Conservation (phyloP, 441 rosid genomes). For the Gossypium gossypioides region DNA sequence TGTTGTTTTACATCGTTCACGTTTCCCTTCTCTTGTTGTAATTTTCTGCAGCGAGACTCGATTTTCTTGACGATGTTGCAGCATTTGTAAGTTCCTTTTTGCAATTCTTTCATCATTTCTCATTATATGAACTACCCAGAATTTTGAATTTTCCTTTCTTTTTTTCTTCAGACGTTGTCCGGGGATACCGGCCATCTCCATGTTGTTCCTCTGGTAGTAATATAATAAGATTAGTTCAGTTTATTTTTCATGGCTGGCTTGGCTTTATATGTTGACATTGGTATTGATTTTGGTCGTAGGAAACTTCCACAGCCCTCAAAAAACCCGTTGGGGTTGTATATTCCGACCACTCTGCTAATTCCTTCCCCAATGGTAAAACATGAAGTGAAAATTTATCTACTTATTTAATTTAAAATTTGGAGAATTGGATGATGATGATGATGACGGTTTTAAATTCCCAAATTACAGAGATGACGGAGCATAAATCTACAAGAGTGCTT, state of each 20-base stretch:
- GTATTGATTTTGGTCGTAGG: constrained; percentile 23
- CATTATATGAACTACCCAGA: background rate
- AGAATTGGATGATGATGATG: background rate
- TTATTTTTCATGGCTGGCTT: background rate
- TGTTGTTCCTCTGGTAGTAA: constrained; percentile 39
- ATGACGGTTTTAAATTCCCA: constrained; percentile 16
- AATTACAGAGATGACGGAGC: constrained; percentile 28
- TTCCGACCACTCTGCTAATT: constrained; percentile 24
- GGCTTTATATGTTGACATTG: background rate
- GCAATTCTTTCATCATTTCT: background rate
- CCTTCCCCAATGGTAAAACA: background rate
- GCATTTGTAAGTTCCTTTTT: constrained; percentile 33
- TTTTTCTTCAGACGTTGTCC: constrained; percentile 30
- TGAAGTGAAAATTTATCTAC: background rate
- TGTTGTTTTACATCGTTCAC: background rate
- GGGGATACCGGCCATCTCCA: constrained; percentile 38
- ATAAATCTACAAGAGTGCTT: constrained; percentile 43
- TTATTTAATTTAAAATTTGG: background rate
- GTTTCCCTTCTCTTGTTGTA: background rate
- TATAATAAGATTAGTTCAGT: background rate
- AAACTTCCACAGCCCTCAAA: constrained; percentile 30
- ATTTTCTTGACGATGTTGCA: constrained; percentile 42
- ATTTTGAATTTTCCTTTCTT: background rate
- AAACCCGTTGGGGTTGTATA: constrained; percentile 45
- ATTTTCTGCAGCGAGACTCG: constrained; percentile 31